phyloP scores from a whole-genome alignment of 768 basidiomycete species.

The Tylopilus cervinicoccineus region DNA sequence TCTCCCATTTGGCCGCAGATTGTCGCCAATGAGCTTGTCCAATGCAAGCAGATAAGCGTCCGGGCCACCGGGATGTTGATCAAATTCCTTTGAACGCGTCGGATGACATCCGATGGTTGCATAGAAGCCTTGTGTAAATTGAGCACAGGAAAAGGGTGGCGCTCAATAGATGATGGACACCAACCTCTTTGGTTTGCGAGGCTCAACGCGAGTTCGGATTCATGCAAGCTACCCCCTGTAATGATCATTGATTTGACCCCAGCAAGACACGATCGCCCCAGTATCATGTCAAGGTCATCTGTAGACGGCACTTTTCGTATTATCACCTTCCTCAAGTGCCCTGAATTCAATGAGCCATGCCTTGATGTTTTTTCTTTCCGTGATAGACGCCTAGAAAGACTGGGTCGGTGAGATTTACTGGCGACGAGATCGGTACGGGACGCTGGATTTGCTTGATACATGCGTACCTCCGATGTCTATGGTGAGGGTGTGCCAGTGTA shows the following conservation, averaged over 20 bases:
- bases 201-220: conserved; percentile 54
- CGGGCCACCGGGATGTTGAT: conserved; percentile 49
- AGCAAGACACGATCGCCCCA: conserved; percentile 51
- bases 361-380: conserved; percentile 48
- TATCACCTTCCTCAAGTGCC: background rate
- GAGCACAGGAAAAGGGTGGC: background rate
- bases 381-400: conserved; percentile 51
- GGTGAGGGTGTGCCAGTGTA: background rate
- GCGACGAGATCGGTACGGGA: background rate
- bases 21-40: conserved; percentile 47
- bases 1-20: conserved; percentile 50
- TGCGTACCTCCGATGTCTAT: conserved; percentile 39
- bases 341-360: conserved; percentile 24
- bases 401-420: conserved; percentile 55
- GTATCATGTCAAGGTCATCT: conserved; percentile 63
- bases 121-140: conserved; percentile 45
- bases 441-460: conserved; percentile 10
- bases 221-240: conserved; percentile 67
- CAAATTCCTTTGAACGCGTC: conserved; percentile 68
- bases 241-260: conserved; percentile 72
- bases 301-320: background rate
- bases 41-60: conserved; percentile 59
- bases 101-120: conserved; percentile 81
- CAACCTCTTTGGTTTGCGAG: conserved; percentile 58
- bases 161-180: conserved; percentile 2